Evolutionary conservation across 225 moss, liverwort and hornwort genomes (phyloP).

Genomic region (Anthoceros angustus): DNA sequence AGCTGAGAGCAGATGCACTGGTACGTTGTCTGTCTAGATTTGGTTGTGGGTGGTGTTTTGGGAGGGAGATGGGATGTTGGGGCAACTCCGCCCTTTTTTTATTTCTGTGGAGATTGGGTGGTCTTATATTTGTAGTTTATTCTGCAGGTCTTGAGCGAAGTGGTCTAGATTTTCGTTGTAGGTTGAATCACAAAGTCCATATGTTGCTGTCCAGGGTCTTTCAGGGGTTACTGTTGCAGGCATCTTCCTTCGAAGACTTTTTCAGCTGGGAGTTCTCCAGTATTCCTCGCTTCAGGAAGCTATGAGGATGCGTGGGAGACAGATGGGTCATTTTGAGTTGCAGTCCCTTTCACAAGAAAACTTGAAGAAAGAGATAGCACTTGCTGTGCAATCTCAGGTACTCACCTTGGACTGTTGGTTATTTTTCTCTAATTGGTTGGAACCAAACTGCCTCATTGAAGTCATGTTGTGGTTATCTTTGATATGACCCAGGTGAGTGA

Average conservation of each 20-base stretch:
- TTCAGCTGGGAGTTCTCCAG: constrained; percentile 80
- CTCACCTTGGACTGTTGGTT: not conserved
- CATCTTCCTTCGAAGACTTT: constrained; percentile 65
- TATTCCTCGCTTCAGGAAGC: constrained; percentile 58
- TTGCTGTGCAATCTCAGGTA: constrained; percentile 58
- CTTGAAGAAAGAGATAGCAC: constrained; percentile 54
- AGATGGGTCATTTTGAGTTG: constrained; percentile 62
- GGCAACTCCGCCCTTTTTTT: too few species aligned
- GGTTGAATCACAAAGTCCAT: constrained; percentile 9
- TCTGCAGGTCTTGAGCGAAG: not conserved
- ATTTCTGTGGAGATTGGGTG: not conserved
- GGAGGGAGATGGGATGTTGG: not conserved
- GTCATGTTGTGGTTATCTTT: not conserved
- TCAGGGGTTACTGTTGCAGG: constrained; percentile 36
- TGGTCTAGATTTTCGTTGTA: constrained; percentile 1
- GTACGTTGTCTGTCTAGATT: constrained; percentile 12
- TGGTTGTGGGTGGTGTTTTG: not conserved
- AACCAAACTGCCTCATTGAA: too few species aligned
- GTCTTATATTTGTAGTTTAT: not conserved
- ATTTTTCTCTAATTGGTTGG: too few species aligned
- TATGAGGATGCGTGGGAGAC: constrained; percentile 39
- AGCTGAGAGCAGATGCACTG: constrained; percentile 37
- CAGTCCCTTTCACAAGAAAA: constrained; percentile 63
- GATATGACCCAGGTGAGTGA: constrained; percentile 32
- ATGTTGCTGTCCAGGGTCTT: not conserved